Evolutionary conservation across 2,329 filamentous ascomycete genomes (phyloP).

Genomic region (Berkeleyomyces rouxiae): DNA sequence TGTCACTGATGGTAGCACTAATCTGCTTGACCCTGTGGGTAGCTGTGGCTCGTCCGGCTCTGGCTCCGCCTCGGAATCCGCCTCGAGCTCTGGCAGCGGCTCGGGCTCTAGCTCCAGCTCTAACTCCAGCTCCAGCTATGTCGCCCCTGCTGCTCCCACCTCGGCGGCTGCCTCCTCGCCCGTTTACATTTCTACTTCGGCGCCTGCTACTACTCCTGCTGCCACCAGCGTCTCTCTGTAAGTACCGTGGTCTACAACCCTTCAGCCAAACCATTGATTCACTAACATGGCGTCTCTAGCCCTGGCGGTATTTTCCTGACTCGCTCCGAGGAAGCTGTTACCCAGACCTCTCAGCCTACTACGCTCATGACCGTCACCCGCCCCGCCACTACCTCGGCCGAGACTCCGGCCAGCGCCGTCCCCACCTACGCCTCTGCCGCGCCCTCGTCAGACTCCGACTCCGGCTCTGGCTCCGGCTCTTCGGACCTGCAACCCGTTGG

Average conservation of each 20-base stretch:
- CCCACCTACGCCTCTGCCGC: conserved; percentile 18
- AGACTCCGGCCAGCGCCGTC: conserved; percentile 18
- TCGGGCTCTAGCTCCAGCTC: conserved; percentile 6
- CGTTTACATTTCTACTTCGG: conserved; percentile 14
- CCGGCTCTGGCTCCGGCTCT: conserved; percentile 13
- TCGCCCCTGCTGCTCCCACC: conserved; percentile 17
- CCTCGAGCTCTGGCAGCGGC: conserved; percentile 13
- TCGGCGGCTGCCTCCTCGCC: conserved; percentile 15
- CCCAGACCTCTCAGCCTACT: conserved; percentile 15
- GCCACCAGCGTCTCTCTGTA: conserved; percentile 15
- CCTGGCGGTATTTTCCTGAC: conserved; percentile 29
- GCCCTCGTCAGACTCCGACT: conserved; percentile 3
- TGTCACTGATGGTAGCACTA: conserved; percentile 25
- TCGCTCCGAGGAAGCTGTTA: conserved; percentile 5
- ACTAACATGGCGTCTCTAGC: conserved; percentile 15
- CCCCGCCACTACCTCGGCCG: conserved; percentile 23
- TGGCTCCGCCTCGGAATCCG: conserved; percentile 7
- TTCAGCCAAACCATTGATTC: not conserved
- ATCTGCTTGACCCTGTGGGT: conserved; percentile 21
- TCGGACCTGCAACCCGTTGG: conserved; percentile 22
- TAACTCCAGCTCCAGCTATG: not conserved
- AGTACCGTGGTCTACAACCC: conserved; percentile 14
- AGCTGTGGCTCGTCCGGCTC: conserved; percentile 22
- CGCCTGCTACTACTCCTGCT: conserved; percentile 14
- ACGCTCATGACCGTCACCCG: conserved; percentile 17